Conservation (phyloP, 257 asterid genomes). For the Solanum infundibuliforme region DNA sequence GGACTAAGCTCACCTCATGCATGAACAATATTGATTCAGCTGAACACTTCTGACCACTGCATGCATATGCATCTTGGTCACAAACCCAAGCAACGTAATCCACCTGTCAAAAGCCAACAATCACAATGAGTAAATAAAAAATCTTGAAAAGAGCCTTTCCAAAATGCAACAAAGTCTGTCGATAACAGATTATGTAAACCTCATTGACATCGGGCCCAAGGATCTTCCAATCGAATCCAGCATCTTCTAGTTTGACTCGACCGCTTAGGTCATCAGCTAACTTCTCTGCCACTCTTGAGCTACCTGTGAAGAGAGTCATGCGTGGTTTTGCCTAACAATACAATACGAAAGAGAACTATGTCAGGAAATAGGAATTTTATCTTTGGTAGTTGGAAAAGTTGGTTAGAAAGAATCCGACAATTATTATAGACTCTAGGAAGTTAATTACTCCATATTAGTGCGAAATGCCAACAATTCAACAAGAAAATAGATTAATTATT, state of each 20-base stretch:
- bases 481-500: not conserved
- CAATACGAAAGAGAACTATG: not conserved
- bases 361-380: not conserved
- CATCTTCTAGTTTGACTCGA: slow-evolving; percentile 81
- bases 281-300: slow-evolving; percentile 90
- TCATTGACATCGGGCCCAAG: slow-evolving; percentile 93
- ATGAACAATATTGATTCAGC: slow-evolving; percentile 83
- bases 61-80: slow-evolving; percentile 98
- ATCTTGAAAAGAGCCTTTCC: not conserved
- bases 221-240: slow-evolving; percentile 97
- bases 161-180: not conserved
- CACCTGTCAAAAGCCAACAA: slow-evolving; percentile 32
- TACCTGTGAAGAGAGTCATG: slow-evolving; percentile 97
- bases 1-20: slow-evolving; percentile 49
- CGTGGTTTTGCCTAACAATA: slow-evolving; percentile 70
- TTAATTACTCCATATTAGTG: not conserved
- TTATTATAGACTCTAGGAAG: not conserved
- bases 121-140: not conserved
- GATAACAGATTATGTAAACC: slow-evolving; percentile 22
- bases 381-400: not conserved
- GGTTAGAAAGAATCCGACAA: not conserved
- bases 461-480: not conserved
- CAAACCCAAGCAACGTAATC: slow-evolving; percentile 95
- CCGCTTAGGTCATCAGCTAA: slow-evolving; percentile 76
- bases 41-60: slow-evolving; percentile 97